Evolutionary conservation across 1,139 yeast genomes (phyloP).

Genomic region (Saccharomyces hybrid): DNA sequence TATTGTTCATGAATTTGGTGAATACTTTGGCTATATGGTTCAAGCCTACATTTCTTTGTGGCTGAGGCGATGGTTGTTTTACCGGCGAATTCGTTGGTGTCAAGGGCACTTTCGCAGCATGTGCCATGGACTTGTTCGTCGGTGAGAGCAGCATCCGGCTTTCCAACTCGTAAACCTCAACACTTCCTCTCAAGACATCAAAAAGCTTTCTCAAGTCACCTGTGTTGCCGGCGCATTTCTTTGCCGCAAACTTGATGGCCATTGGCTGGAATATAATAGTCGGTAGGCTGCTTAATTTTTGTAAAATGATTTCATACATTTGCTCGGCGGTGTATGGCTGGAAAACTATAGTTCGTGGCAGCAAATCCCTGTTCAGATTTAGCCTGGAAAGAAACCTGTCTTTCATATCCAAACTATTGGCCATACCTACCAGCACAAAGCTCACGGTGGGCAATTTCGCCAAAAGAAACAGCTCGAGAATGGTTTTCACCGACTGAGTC

Average conservation of each 20-base stretch:
- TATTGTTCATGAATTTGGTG: slow-evolving; percentile 43
- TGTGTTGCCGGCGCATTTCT: slow-evolving; percentile 78
- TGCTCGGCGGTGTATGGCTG: slow-evolving; percentile 79
- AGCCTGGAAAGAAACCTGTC: slow-evolving; percentile 80
- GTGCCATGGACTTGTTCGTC: slow-evolving; percentile 20
- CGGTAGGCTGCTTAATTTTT: slow-evolving; percentile 36
- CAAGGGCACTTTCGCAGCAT: slow-evolving; percentile 27
- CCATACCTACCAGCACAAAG: slow-evolving; percentile 72
- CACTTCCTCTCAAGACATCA: slow-evolving; percentile 74
- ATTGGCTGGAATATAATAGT: slow-evolving; percentile 60
- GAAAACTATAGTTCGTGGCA: slow-evolving; percentile 66
- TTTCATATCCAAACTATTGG: slow-evolving; percentile 86
- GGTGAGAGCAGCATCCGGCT: slow-evolving; percentile 1
- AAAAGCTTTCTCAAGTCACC: slow-evolving; percentile 92
- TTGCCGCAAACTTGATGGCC: slow-evolving; percentile 77
- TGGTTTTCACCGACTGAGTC: slow-evolving; percentile 28
- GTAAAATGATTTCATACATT: slow-evolving; percentile 55
- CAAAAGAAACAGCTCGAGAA: slow-evolving; percentile 70
- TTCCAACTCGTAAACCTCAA: slow-evolving; percentile 61
- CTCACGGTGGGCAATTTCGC: slow-evolving; percentile 39
- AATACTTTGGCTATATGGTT: slow-evolving; percentile 78
- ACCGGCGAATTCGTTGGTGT: slow-evolving; percentile 1
- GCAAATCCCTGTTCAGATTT: slow-evolving; percentile 53
- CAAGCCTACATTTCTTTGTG: slow-evolving; percentile 53
- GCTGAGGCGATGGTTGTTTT: slow-evolving; percentile 17